Evolutionary conservation across 2,329 filamentous ascomycete species (phyloP).

Genomic region (Hymenoscyphus fraxineus): DNA sequence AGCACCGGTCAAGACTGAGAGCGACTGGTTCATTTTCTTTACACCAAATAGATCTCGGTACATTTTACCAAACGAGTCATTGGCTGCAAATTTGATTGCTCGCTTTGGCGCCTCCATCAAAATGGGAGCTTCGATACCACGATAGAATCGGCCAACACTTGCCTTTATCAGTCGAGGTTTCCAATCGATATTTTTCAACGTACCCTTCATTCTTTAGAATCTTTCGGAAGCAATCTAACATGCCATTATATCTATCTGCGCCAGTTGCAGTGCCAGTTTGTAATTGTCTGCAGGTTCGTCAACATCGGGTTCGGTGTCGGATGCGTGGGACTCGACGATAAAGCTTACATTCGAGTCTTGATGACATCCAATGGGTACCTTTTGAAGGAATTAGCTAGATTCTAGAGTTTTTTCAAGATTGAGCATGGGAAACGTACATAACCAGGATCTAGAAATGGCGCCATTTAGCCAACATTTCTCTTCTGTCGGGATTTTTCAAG

Average conservation of each 20-base stretch:
- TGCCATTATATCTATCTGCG: slow-evolving; percentile 88
- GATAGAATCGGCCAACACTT: slow-evolving; percentile 86
- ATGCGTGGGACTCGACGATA: background rate
- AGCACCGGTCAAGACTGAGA: slow-evolving; percentile 90
- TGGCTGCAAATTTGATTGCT: slow-evolving; percentile 97
- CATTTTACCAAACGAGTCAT: slow-evolving; percentile 95
- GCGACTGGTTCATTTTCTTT: slow-evolving; percentile 82
- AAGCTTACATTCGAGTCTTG: slow-evolving; percentile 87
- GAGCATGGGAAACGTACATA: slow-evolving; percentile 55
- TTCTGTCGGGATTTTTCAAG: background rate
- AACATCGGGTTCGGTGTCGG: slow-evolving; percentile 5
- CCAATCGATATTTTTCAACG: slow-evolving; percentile 24
- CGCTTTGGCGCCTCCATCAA: slow-evolving; percentile 97
- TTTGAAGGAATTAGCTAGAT: slow-evolving; percentile 24
- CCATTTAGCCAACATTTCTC: slow-evolving; percentile 20
- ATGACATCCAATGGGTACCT: slow-evolving; percentile 99
- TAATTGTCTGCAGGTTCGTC: slow-evolving; percentile 61
- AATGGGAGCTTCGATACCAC: slow-evolving; percentile 91
- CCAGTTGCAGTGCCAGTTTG: slow-evolving; percentile 72
- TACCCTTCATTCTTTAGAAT: slow-evolving; percentile 96
- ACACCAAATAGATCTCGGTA: slow-evolving; percentile 85
- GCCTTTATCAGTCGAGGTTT: slow-evolving; percentile 12
- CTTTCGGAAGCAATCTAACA: slow-evolving; percentile 97
- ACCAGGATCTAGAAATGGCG: slow-evolving; percentile 66
- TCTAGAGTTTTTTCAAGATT: background rate